Conservation (phyloP, 2,329 filamentous ascomycete species). For the Colletotrichum plurivorum region DNA sequence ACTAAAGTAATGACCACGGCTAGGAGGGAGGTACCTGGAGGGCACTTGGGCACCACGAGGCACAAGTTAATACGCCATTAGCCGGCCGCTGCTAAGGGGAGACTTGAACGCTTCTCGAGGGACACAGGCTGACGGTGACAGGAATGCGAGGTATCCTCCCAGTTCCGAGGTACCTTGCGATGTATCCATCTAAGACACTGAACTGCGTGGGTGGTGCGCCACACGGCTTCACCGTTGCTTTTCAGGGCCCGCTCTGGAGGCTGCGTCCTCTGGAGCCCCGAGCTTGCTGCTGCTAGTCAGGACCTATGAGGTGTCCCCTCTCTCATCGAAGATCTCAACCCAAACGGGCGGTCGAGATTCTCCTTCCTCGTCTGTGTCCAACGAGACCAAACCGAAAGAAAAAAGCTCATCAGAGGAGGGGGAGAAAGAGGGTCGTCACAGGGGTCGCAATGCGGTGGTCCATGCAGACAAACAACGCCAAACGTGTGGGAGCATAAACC, state of each 20-base stretch:
- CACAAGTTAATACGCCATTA: constrained; percentile 1
- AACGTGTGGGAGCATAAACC: constrained; percentile 24
- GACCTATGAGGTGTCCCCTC: constrained; percentile 3
- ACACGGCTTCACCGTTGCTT: constrained; percentile 23
- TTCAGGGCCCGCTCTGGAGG: constrained; percentile 11
- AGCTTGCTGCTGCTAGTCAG: constrained; percentile 16
- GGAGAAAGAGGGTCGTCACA: not conserved
- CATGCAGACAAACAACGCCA: constrained; percentile 5
- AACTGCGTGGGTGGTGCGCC: constrained; percentile 13
- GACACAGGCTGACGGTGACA: too few species aligned
- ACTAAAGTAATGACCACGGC: constrained; percentile 7
- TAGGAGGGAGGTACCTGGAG: too few species aligned
- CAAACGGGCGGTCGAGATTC: not conserved
- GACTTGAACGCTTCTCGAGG: not conserved
- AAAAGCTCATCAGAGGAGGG: too few species aligned
- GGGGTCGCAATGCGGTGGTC: constrained; percentile 10
- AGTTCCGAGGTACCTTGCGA: too few species aligned
- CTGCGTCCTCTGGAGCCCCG: not conserved
- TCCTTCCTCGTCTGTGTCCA: not conserved
- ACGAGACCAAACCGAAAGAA: not conserved
- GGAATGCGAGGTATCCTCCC: too few species aligned
- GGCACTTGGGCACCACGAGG: too few species aligned
- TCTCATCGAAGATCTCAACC: constrained; percentile 22
- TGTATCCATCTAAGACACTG: not conserved
- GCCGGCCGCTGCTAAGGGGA: constrained; percentile 16